Evolutionary conservation across 2,329 filamentous ascomycete species (phyloP).

Genomic region (Xylaria sp.): DNA sequence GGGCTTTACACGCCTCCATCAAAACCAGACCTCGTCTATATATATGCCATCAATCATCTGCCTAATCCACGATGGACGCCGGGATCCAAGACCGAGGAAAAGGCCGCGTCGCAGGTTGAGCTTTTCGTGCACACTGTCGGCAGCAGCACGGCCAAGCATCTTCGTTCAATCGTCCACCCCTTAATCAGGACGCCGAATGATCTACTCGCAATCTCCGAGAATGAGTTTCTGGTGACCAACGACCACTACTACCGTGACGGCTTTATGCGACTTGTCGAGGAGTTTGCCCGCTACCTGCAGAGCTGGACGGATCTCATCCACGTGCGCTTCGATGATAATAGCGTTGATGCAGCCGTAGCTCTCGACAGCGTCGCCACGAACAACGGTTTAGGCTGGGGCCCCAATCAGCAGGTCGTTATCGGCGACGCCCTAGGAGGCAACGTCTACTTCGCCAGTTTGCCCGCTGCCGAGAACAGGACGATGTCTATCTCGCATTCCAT

Average conservation of each 20-base stretch:
- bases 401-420: slow-evolving; percentile 56
- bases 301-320: slow-evolving; percentile 64
- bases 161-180: slow-evolving; percentile 65
- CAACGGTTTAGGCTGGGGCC: slow-evolving; percentile 67
- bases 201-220: slow-evolving; percentile 59
- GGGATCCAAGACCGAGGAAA: slow-evolving; percentile 47
- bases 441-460: slow-evolving; percentile 56
- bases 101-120: slow-evolving; percentile 65
- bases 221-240: slow-evolving; percentile 68
- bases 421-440: slow-evolving; percentile 58
- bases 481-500: slow-evolving; percentile 58
- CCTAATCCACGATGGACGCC: slow-evolving; percentile 58
- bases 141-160: slow-evolving; percentile 54
- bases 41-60: slow-evolving; percentile 70
- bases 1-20: slow-evolving; percentile 59
- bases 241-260: slow-evolving; percentile 67
- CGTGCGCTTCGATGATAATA: slow-evolving; percentile 54
- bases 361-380: slow-evolving; percentile 61
- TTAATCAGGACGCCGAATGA: slow-evolving; percentile 70
- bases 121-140: slow-evolving; percentile 66
- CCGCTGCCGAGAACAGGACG: slow-evolving; percentile 44
- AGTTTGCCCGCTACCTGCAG: slow-evolving; percentile 51
- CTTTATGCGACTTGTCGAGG: slow-evolving; percentile 59
- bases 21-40: slow-evolving; percentile 64
- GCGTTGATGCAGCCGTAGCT: slow-evolving; percentile 58